These are phyloP conservation scores for Craterostigma plantagineum DNA, from an alignment of 257 asterid genomes.

Conservation along the genomic window DNA sequence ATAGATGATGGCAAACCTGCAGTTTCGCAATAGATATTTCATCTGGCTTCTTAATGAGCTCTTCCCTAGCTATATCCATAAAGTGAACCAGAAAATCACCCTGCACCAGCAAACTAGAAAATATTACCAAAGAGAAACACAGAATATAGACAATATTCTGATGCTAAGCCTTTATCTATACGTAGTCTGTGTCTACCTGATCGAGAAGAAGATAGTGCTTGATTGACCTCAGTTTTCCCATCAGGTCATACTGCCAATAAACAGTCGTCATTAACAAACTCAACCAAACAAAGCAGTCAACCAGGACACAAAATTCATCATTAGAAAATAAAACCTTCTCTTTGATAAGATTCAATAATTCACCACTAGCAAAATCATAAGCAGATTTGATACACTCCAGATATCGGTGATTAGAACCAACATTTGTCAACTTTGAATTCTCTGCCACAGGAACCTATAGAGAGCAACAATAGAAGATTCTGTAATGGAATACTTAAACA, in stretches of 20 bases:
- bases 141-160: not conserved
- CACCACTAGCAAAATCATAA: slow-evolving; percentile 95
- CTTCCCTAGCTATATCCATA: slow-evolving; percentile 92
- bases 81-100: slow-evolving; percentile 98
- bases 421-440: slow-evolving; percentile 54
- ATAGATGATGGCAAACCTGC: slow-evolving; percentile 33
- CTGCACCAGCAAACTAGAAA: slow-evolving; percentile 28
- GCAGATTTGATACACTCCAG: slow-evolving; percentile 89
- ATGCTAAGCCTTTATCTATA: not conserved
- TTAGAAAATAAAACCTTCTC: slow-evolving; percentile 52
- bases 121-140: slow-evolving; percentile 6
- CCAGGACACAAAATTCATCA: not conserved
- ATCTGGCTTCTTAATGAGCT: slow-evolving; percentile 82
- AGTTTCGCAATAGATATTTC: slow-evolving; percentile 84
- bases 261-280: slow-evolving; percentile 10
- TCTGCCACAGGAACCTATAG: slow-evolving; percentile 79
- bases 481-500: slow-evolving; percentile 12
- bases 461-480: slow-evolving; percentile 22
- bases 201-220: slow-evolving; percentile 99
- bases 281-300: slow-evolving; percentile 5
- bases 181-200: slow-evolving; percentile 63
- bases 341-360: slow-evolving; percentile 72
- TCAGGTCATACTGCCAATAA: slow-evolving; percentile 73
- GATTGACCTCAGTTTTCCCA: slow-evolving; percentile 90
- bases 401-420: slow-evolving; percentile 84